Evolutionary conservation across 345 rosid species (phyloP).

Genomic region (Passiflora organensis): DNA sequence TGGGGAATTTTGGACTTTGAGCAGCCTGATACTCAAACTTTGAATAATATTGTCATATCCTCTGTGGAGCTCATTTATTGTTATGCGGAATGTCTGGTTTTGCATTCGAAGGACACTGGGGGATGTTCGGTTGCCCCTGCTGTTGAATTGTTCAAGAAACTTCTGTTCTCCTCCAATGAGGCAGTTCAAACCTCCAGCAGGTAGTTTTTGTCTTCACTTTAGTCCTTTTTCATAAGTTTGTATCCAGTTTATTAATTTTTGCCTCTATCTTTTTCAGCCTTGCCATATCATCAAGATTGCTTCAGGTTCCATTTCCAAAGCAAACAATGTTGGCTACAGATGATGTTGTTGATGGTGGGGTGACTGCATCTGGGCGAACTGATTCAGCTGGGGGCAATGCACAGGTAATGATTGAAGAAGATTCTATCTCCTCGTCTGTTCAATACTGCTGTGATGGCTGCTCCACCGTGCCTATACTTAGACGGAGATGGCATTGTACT

Average conservation of each 20-base stretch:
- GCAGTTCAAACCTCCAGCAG: slow-evolving; percentile 98
- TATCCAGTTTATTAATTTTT: slow-evolving; percentile 12
- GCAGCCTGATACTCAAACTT: slow-evolving; percentile 85
- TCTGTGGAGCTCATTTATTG: slow-evolving; percentile 90
- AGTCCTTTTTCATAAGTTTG: slow-evolving; percentile 1
- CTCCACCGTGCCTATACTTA: slow-evolving; percentile 89
- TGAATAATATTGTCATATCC: slow-evolving; percentile 84
- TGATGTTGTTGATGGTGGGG: slow-evolving; percentile 61
- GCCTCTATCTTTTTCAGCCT: slow-evolving; percentile 53
- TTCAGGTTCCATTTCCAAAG: slow-evolving; percentile 98
- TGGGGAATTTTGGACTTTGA: slow-evolving; percentile 97
- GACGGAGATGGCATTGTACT: slow-evolving; percentile 99
- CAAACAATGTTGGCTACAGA: slow-evolving; percentile 84
- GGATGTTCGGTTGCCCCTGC: slow-evolving; percentile 82
- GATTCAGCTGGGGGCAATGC: slow-evolving; percentile 60
- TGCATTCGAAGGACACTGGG: slow-evolving; percentile 63
- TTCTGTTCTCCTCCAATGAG: slow-evolving; percentile 67
- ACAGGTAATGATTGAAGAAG: slow-evolving; percentile 92
- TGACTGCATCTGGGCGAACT: slow-evolving; percentile 48
- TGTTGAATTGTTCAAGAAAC: slow-evolving; percentile 70
- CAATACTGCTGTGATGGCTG: slow-evolving; percentile 99
- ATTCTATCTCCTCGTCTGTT: slow-evolving; percentile 88
- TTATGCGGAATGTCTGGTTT: slow-evolving; percentile 93
- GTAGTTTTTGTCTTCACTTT: slow-evolving; percentile 32
- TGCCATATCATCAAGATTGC: slow-evolving; percentile 95